Evolutionary conservation across 192 early-diverging fungal species (phyloP).

Genomic region (Chytriomyces sp.): DNA sequence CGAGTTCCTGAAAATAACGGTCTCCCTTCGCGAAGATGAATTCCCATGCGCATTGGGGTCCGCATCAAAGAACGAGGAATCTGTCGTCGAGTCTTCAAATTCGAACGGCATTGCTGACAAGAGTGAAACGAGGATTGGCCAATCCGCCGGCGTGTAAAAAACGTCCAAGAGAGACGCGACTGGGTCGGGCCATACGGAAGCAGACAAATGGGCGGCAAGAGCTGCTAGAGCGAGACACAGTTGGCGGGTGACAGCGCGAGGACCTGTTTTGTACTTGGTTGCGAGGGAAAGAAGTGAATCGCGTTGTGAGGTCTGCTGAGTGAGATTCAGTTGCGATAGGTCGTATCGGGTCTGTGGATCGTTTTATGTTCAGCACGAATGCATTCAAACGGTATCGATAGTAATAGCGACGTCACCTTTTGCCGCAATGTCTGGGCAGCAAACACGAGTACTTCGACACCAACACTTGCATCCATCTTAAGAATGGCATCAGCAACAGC

Average conservation of each 20-base stretch:
- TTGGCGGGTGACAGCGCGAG: conserved; percentile 75
- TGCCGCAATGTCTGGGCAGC: conserved; percentile 70
- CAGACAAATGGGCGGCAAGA: conserved; percentile 75
- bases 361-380: conserved; percentile 2
- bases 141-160: conserved; percentile 57
- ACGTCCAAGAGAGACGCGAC: conserved; percentile 74
- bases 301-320: conserved; percentile 63
- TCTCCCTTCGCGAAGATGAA: neutral
- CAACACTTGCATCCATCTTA: conserved; percentile 52
- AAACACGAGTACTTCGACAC: conserved; percentile 75
- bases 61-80: conserved; percentile 3
- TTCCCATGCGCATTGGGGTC: neutral
- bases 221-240: conserved; percentile 83
- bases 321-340: conserved; percentile 70
- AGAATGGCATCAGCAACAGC: conserved; percentile 76
- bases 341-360: conserved; percentile 74
- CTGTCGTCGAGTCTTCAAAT: conserved; percentile 41
- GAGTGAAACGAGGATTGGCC: conserved; percentile 77
- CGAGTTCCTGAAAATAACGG: conserved; percentile 3
- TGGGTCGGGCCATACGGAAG: conserved; percentile 74
- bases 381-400: no score
- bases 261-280: conserved; percentile 54
- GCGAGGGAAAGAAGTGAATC: conserved; percentile 78
- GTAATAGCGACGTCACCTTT: no score
- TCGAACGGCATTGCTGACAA: conserved; percentile 89